Conservation (phyloP, 2,329 filamentous ascomycete species). For the Talaromyces sp. region DNA sequence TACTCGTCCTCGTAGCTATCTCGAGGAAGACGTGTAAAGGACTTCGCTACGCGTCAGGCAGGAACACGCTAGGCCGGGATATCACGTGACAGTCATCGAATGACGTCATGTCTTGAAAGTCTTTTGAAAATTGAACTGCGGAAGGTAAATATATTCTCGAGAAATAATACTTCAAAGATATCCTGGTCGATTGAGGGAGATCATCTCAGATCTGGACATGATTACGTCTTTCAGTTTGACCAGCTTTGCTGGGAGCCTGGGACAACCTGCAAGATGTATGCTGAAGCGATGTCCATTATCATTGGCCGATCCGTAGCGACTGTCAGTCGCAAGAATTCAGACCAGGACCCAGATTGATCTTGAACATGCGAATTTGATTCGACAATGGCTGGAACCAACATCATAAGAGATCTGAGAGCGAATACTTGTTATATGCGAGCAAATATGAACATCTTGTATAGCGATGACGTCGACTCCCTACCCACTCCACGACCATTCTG, state of each 20-base stretch:
- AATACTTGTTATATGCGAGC: no score
- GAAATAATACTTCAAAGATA: background rate
- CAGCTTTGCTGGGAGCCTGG: background rate
- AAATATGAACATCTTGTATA: background rate
- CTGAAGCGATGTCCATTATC: background rate
- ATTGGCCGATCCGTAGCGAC: background rate
- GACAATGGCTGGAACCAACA: background rate
- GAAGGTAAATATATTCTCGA: background rate
- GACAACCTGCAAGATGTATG: background rate
- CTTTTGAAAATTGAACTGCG: background rate
- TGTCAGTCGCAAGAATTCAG: background rate
- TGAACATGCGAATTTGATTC: background rate
- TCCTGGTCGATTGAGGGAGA: background rate
- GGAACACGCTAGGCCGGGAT: background rate
- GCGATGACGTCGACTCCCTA: constrained; percentile 5
- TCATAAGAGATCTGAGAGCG: background rate
- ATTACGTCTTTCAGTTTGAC: background rate
- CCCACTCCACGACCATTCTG: background rate
- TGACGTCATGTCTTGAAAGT: background rate
- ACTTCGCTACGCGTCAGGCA: background rate
- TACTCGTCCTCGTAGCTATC: background rate
- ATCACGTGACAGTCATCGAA: background rate
- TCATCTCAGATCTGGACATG: background rate
- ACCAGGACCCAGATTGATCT: background rate
- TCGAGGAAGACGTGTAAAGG: background rate